These are phyloP conservation scores for Punctularia strigosozonata DNA, from an alignment of 768 basidiomycete genomes.

Conservation along the genomic window DNA sequence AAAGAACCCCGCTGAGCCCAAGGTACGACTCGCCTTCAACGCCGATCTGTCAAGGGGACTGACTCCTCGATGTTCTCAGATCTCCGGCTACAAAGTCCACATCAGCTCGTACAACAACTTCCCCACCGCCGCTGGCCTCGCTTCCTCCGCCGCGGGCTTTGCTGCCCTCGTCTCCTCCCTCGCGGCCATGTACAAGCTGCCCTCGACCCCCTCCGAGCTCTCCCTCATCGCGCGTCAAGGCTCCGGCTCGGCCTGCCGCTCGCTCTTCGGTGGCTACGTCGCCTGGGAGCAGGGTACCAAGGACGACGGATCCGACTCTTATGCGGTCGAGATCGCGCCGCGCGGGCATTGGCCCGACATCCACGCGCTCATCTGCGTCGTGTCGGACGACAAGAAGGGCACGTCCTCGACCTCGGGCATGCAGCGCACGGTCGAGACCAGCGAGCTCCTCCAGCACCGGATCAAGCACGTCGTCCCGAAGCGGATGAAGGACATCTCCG, in stretches of 20 bases:
- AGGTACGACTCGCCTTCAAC: constrained; percentile 31
- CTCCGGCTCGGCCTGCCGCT: constrained; percentile 95
- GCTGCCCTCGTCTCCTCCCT: constrained; percentile 90
- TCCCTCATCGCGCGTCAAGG: constrained; percentile 95
- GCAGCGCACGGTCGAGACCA: constrained; percentile 96
- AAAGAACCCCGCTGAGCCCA: constrained; percentile 47
- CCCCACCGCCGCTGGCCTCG: constrained; percentile 96
- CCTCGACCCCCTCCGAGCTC: constrained; percentile 66
- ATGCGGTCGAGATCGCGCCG: constrained; percentile 80
- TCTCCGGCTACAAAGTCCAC: constrained; percentile 67
- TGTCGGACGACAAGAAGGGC: constrained; percentile 92
- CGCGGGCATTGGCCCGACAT: constrained; percentile 88
- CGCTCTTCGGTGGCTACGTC: constrained; percentile 94
- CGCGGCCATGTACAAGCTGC: constrained; percentile 75
- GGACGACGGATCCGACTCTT: constrained; percentile 70
- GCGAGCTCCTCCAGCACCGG: constrained; percentile 76
- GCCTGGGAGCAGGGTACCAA: constrained; percentile 77
- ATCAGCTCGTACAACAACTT: constrained; percentile 97
- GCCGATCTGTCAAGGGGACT: constrained; percentile 2
- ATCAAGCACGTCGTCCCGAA: constrained; percentile 78
- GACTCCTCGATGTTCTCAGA: constrained; percentile 22
- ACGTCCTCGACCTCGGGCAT: constrained; percentile 92
- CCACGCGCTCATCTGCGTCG: constrained; percentile 95
- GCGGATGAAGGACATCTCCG: constrained; percentile 73
- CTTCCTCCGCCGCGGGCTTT: constrained; percentile 94